phyloP scores from a whole-genome alignment of 163 green algal species.

The Coccomyxa subellipsoidea region DNA sequence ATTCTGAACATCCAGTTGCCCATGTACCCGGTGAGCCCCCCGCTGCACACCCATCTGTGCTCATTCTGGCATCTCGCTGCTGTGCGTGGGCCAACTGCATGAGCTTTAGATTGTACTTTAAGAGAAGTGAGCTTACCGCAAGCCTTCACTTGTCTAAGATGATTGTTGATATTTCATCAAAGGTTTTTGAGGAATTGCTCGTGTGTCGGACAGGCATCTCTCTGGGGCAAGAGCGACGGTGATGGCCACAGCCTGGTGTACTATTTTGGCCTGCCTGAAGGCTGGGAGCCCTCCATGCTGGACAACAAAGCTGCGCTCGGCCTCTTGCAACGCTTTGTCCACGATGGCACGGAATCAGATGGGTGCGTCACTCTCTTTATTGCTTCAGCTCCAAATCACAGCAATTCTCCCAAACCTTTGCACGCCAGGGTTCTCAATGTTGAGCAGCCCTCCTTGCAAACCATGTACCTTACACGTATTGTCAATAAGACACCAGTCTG shows the following conservation, averaged over 20 bases:
- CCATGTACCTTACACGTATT: too few species aligned
- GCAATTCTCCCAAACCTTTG: too few species aligned
- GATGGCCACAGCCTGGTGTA: constrained; percentile 70
- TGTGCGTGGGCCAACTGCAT: too few species aligned
- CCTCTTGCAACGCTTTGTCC: constrained; percentile 70
- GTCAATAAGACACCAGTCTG: too few species aligned
- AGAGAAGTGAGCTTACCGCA: too few species aligned
- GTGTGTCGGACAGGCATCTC: not conserved
- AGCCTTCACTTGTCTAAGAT: too few species aligned
- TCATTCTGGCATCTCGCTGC: not conserved
- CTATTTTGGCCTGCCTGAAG: constrained; percentile 70
- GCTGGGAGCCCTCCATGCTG: constrained; percentile 40
- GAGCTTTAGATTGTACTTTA: too few species aligned
- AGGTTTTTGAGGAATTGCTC: not conserved
- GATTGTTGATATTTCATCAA: too few species aligned
- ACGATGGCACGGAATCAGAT: constrained; percentile 68
- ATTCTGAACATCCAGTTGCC: constrained; percentile 88
- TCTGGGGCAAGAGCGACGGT: constrained; percentile 47
- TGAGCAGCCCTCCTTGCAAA: too few species aligned
- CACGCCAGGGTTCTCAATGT: too few species aligned
- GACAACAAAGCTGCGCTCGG: constrained; percentile 62
- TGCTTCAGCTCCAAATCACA: too few species aligned
- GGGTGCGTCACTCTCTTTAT: constrained; percentile 26
- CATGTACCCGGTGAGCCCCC: constrained; percentile 46
- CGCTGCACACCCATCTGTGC: too few species aligned